Percentiles rank a stretch among this genome's conserved stretches.
Conservation (phyloP, 805 yeast species). For the Starmerella bombicola region DNA sequence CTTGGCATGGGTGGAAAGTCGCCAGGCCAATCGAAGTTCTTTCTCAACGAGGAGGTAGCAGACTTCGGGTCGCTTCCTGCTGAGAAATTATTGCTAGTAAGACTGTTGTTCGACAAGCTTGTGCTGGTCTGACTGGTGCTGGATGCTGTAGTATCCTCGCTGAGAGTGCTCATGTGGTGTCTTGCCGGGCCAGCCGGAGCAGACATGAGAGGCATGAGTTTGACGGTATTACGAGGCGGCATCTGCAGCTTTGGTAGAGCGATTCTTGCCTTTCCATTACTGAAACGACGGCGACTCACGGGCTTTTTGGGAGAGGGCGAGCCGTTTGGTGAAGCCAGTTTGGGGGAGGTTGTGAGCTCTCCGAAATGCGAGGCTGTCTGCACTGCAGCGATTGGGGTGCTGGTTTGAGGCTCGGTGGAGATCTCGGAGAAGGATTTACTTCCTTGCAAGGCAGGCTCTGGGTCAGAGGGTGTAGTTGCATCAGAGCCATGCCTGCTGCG, state of each 20-base stretch:
- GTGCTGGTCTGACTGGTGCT: no score
- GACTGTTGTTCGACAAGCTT: no score
- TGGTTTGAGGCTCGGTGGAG: no score
- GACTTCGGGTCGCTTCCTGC: background rate
- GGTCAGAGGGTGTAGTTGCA: slow-evolving; percentile 5
- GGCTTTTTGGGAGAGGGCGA: slow-evolving; percentile 14
- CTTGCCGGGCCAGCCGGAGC: slow-evolving; percentile 11
- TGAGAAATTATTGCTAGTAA: no score
- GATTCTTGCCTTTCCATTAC: slow-evolving; percentile 3
- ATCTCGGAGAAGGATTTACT: slow-evolving; percentile 1
- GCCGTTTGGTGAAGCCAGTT: slow-evolving; percentile 9
- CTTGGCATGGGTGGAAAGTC: slow-evolving; percentile 28
- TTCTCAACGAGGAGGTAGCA: background rate
- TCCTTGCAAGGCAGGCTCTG: no score
- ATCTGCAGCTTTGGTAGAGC: slow-evolving; percentile 15
- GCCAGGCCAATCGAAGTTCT: slow-evolving; percentile 2
- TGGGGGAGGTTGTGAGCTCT: background rate
- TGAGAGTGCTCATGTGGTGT: no score
- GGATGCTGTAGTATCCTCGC: no score
- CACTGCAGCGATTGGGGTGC: no score
- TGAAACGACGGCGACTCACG: background rate
- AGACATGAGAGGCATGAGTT: slow-evolving; percentile 9
- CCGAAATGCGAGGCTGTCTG: no score
- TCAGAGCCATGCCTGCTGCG: background rate
- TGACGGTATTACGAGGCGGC: slow-evolving; percentile 9